Evolutionary conservation across 257 asterid genomes (phyloP), one percentile per base, ranked within the genome.

Genomic region (Solanum boliviense): DNA sequence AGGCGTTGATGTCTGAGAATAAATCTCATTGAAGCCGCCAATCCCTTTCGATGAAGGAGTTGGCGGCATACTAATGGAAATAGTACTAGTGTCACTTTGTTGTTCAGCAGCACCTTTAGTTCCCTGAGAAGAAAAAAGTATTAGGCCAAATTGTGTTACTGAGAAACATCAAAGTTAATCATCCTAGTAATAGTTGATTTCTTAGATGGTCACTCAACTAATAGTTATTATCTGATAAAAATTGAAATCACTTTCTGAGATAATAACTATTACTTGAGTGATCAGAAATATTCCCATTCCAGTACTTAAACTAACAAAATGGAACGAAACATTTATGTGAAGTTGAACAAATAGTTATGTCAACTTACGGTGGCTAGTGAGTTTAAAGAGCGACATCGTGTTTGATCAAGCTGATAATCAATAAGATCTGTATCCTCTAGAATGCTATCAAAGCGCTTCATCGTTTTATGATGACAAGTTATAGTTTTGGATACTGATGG

Each of bases 51-150:
- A 27, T 25, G 75, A 70, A 70, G 85, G 39, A 87, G 98, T 90
- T 58, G 94, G 90, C 13, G 98, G 98, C 94, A 95, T 93, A 88
- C 96, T 94, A 65, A 93, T 92, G 6, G 98, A 96, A 85, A 93
- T 36, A 62, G 71, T 62, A 34, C 84, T 79, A 72, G 15, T 87
- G 62, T 52, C 90, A 75, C 35, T 84, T 52, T 25, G 82, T 4
- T 83, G 79, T 76, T 88, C 91, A 67, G 85, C 68, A n/a, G 44
- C 41, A 68, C 88, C 86, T 84, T 90, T 94, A 81, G 88, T 76
- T 86, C 87, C 93, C 96, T 94, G 88, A 48, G 67, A 88, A 78
- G 36, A 78, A 75, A 15, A 15, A 67, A 16, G 34, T 7, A n/a
- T 15, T 56, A 71, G 16, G n/a, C 58, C 70, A 18, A 29, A 76